A percentile compares a stretch with the other conserved stretches of the same genome.
phyloP scores from a whole-genome alignment of 2,329 filamentous ascomycete species.

The Cryphonectria japonica region DNA sequence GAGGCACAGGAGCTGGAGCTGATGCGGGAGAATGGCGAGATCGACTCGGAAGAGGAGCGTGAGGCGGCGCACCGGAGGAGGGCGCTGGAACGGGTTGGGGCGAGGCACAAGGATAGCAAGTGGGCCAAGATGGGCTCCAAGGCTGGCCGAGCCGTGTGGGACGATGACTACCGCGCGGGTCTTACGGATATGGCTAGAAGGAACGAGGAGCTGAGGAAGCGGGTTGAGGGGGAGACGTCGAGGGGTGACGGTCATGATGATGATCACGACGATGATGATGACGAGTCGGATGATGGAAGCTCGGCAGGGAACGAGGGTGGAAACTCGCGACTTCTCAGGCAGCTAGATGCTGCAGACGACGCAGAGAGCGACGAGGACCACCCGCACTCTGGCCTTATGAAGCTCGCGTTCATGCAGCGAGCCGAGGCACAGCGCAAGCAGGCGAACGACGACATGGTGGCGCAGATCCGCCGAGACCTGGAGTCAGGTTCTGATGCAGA shows the following conservation, averaged over 20 bases:
- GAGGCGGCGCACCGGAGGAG: constrained; percentile 71
- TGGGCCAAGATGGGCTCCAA: constrained; percentile 87
- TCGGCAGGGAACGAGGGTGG: constrained; percentile 64
- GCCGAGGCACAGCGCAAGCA: constrained; percentile 79
- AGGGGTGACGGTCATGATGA: constrained; percentile 34
- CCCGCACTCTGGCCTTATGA: constrained; percentile 71
- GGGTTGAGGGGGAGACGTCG: constrained; percentile 71
- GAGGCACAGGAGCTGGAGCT: constrained; percentile 56
- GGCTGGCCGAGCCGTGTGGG: constrained; percentile 81
- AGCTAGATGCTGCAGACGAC: constrained; percentile 48
- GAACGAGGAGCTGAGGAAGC: constrained; percentile 78
- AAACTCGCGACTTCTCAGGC: constrained; percentile 51
- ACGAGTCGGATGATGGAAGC: constrained; percentile 54
- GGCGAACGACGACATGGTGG: constrained; percentile 77
- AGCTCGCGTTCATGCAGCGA: constrained; percentile 93
- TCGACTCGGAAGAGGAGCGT: constrained; percentile 68
- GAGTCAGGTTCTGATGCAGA: constrained; percentile 61
- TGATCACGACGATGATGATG: constrained; percentile 37
- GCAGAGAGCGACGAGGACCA: constrained; percentile 51
- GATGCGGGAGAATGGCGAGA: constrained; percentile 58
- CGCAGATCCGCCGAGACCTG: constrained; percentile 72
- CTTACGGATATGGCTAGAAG: constrained; percentile 80
- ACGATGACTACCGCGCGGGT: constrained; percentile 79
- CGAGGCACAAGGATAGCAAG: constrained; percentile 84
- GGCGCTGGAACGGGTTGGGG: constrained; percentile 83